These are phyloP conservation scores for Pseudocercospora macadamiae DNA, from an alignment of 2,329 filamentous ascomycete genomes.

Conservation along the genomic window DNA sequence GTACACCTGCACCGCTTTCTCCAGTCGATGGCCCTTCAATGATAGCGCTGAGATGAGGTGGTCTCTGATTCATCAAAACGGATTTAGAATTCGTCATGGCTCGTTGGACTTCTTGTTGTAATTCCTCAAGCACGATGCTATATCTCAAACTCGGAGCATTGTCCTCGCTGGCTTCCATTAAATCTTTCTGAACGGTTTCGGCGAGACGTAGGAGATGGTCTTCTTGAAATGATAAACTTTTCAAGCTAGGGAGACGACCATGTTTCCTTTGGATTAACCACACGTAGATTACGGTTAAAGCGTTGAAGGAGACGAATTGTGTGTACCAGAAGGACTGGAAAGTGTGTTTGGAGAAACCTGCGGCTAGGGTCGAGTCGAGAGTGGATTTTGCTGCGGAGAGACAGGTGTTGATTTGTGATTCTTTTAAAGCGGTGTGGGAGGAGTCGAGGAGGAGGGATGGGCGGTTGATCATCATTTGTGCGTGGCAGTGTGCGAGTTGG, in stretches of 20 bases:
- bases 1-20: too few relatives aligned
- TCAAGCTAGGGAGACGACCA: conserved; percentile 22
- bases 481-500: conserved; percentile 58
- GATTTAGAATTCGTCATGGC: conserved; percentile 1
- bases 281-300: conserved; percentile 58
- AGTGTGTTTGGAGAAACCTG: conserved; percentile 38
- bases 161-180: conserved; percentile 43
- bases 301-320: conserved; percentile 34
- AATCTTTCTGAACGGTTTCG: conserved; percentile 52
- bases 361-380: conserved; percentile 48
- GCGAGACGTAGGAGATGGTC: conserved; percentile 46
- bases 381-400: conserved; percentile 52
- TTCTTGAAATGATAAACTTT: conserved; percentile 20
- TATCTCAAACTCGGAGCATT: conserved; percentile 55
- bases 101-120: conserved; percentile 47
- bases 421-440: conserved; percentile 27
- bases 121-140: conserved; percentile 56
- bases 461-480: conserved; percentile 59
- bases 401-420: conserved; percentile 49
- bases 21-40: neutral
- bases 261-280: conserved; percentile 53
- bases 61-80: conserved; percentile 3
- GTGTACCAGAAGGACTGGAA: conserved; percentile 58
- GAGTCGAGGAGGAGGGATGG: conserved; percentile 53
- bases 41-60: conserved; percentile 12